Percentiles rank a stretch among this genome's conserved stretches.
These are phyloP conservation scores for Flagelloscypha sp. DNA, from an alignment of 768 basidiomycete species.

Conservation along the genomic window DNA sequence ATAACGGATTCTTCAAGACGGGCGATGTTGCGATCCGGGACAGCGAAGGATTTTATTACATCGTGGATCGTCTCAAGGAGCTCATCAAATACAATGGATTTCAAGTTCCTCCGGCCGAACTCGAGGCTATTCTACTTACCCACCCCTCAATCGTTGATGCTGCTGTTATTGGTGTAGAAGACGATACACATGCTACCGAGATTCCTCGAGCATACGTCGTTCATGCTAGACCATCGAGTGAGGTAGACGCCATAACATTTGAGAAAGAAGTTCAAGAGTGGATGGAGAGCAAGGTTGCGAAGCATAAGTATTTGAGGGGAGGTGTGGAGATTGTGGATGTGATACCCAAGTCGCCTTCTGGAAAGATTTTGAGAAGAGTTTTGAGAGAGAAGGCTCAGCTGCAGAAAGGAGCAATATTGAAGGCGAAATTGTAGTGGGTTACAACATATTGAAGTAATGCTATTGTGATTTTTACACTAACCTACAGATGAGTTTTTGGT, in stretches of 20 bases:
- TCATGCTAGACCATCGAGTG: slow-evolving; percentile 33
- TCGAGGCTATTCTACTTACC: slow-evolving; percentile 21
- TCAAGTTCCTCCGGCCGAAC: slow-evolving; percentile 24
- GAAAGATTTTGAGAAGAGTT: slow-evolving; percentile 45
- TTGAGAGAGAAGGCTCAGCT: slow-evolving; percentile 41
- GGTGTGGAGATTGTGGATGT: slow-evolving; percentile 44
- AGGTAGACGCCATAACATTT: too few species aligned
- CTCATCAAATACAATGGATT: slow-evolving; percentile 15
- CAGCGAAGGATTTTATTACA: slow-evolving; percentile 61
- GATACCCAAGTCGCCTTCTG: slow-evolving; percentile 60
- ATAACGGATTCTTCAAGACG: slow-evolving; percentile 81
- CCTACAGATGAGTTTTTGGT: too few species aligned
- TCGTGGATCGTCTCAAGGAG: slow-evolving; percentile 17
- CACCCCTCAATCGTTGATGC: slow-evolving; percentile 21
- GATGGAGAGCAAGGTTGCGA: slow-evolving; percentile 58
- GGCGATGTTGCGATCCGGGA: slow-evolving; percentile 73
- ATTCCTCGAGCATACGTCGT: slow-evolving; percentile 25
- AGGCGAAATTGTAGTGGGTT: too few species aligned
- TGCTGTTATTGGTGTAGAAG: slow-evolving; percentile 19
- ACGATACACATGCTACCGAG: slow-evolving; percentile 8
- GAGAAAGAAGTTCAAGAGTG: too few species aligned
- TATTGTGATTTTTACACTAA: too few species aligned
- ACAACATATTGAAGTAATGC: too few species aligned
- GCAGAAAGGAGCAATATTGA: too few species aligned
- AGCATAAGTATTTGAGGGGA: slow-evolving; percentile 67